Percentiles rank a stretch among this genome's conserved stretches.
Conservation (phyloP, 1,284 basidiomycete genomes). For the Phenoliferia sp. region DNA sequence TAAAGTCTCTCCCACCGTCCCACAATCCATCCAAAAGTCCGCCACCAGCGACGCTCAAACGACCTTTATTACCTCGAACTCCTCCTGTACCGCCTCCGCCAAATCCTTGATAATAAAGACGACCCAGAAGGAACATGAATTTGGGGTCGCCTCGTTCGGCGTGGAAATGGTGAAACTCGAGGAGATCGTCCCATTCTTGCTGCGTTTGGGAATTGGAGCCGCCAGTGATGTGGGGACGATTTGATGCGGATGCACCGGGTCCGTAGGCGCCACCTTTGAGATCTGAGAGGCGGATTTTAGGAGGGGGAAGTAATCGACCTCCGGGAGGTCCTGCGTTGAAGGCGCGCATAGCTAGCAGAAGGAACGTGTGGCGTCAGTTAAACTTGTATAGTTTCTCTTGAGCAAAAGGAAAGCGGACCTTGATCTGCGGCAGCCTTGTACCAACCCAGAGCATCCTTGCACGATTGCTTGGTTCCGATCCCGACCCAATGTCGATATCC, state of each 20-base stretch:
- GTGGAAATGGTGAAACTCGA: conserved; percentile 57
- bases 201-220: conserved; percentile 27
- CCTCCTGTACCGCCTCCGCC: conserved; percentile 84
- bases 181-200: conserved; percentile 39
- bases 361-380: background rate
- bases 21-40: conserved; percentile 24
- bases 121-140: conserved; percentile 80
- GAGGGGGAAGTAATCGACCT: conserved; percentile 77
- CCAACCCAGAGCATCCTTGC: conserved; percentile 72
- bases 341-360: conserved; percentile 57
- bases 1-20: conserved; percentile 53
- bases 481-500: conserved; percentile 95
- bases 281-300: conserved; percentile 80
- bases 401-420: conserved; percentile 47
- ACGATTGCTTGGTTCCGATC: conserved; percentile 74
- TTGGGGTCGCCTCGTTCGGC: conserved; percentile 73
- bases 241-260: conserved; percentile 66
- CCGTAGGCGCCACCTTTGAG: conserved; percentile 87
- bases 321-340: conserved; percentile 85
- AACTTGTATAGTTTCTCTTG: background rate
- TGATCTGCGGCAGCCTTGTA: conserved; percentile 81
- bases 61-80: conserved; percentile 50
- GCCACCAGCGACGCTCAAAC: conserved; percentile 8
- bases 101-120: conserved; percentile 90
- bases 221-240: conserved; percentile 14